A percentile compares a stretch with the other conserved stretches of the same genome.
These are phyloP conservation scores for Pyrenochaeta sp. DNA, from an alignment of 2,329 filamentous ascomycete species.

Conservation along the genomic window DNA sequence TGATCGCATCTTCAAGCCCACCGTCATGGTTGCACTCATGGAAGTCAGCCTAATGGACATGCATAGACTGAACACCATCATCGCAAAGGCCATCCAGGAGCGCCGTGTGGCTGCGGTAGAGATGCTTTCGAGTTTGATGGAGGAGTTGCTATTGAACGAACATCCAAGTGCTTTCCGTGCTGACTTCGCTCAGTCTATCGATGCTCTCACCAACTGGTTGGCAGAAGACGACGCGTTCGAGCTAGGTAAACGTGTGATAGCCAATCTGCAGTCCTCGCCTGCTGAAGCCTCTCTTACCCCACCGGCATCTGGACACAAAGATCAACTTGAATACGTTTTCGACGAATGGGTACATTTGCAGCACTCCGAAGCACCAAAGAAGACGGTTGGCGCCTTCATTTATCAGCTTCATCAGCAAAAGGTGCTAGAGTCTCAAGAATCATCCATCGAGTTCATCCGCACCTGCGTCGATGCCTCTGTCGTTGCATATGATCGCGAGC, in stretches of 20 bases:
- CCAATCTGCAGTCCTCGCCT: slow-evolving; percentile 68
- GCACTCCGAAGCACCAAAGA: slow-evolving; percentile 77
- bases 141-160: slow-evolving; percentile 80
- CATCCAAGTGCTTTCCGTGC: slow-evolving; percentile 80
- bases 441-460: slow-evolving; percentile 81
- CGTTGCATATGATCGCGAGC: slow-evolving; percentile 76
- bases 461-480: slow-evolving; percentile 82
- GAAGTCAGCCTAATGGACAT: slow-evolving; percentile 68
- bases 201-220: slow-evolving; percentile 84
- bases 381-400: slow-evolving; percentile 77
- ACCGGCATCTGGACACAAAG: slow-evolving; percentile 68
- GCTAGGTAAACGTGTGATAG: slow-evolving; percentile 75
- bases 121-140: slow-evolving; percentile 81
- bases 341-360: slow-evolving; percentile 92
- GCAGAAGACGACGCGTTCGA: slow-evolving; percentile 73
- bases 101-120: slow-evolving; percentile 77
- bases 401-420: slow-evolving; percentile 81
- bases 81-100: slow-evolving; percentile 75
- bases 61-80: slow-evolving; percentile 66
- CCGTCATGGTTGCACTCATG: slow-evolving; percentile 68
- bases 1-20: slow-evolving; percentile 67
- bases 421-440: slow-evolving; percentile 76
- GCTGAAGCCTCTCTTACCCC: slow-evolving; percentile 62
- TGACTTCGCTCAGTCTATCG: slow-evolving; percentile 84
- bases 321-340: slow-evolving; percentile 94